These are phyloP conservation scores for Endotrypanum monterogeii DNA, from an alignment of 208 protist species.

Conservation along the genomic window DNA sequence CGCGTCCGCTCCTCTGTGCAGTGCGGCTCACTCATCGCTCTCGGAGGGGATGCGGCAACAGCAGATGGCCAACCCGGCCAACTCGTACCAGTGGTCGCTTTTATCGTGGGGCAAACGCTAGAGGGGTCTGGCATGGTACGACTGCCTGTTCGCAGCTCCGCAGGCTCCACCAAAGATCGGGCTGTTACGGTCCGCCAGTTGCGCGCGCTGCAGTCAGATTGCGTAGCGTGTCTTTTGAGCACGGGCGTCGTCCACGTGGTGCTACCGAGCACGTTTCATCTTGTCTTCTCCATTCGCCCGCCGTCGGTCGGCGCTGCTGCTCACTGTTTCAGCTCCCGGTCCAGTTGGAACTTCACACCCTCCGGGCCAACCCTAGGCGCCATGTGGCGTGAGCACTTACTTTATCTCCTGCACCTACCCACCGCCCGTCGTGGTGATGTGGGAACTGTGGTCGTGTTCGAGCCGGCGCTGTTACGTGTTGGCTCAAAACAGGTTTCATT, in stretches of 20 bases:
- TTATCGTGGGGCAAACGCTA: slow-evolving; percentile 32
- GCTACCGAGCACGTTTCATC: slow-evolving; percentile 29
- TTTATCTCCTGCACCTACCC: slow-evolving; percentile 26
- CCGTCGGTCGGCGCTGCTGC: not conserved
- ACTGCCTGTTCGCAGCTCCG: slow-evolving; percentile 9
- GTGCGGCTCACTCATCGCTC: slow-evolving; percentile 27
- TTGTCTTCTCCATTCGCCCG: slow-evolving; percentile 25
- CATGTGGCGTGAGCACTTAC: slow-evolving; percentile 14
- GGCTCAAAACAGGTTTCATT: not conserved
- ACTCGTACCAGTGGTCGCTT: slow-evolving; percentile 34
- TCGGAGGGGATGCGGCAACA: slow-evolving; percentile 30
- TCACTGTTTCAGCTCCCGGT: not conserved
- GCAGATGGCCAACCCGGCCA: slow-evolving; percentile 2
- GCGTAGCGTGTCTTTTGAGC: slow-evolving; percentile 29
- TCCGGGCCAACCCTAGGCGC: slow-evolving; percentile 29
- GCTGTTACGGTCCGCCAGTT: slow-evolving; percentile 11
- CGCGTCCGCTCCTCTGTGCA: slow-evolving; percentile 25
- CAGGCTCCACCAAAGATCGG: not conserved
- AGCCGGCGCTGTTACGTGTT: not conserved
- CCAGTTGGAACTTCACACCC: slow-evolving; percentile 22
- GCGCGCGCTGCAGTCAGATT: slow-evolving; percentile 21
- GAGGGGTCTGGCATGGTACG: slow-evolving; percentile 34
- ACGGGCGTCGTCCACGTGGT: slow-evolving; percentile 29
- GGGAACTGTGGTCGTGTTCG: not conserved
- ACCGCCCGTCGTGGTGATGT: slow-evolving; percentile 9